Evolutionary conservation across 2,329 filamentous ascomycete genomes (phyloP).

Genomic region (Zymoseptoria tritici): DNA sequence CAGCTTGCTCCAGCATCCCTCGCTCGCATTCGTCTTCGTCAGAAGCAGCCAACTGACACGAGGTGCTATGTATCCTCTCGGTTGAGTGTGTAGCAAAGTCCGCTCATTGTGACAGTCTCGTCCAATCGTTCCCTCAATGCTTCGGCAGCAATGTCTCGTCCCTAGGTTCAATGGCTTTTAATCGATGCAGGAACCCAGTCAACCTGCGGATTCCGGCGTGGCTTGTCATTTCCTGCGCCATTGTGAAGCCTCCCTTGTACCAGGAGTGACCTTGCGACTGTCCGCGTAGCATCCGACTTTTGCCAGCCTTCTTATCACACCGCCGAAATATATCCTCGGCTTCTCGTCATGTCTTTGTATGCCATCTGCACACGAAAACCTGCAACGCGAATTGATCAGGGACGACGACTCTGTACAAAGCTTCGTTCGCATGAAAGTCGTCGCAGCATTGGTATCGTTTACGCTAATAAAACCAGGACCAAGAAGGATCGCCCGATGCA

Average conservation of each 20-base stretch:
- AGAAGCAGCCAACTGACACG: not conserved
- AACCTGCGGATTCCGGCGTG: not conserved
- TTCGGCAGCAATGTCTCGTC: not conserved
- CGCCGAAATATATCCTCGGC: too few relatives aligned
- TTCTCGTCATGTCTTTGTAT: too few relatives aligned
- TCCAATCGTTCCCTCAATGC: not conserved
- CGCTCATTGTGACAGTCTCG: not conserved
- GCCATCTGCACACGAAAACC: not conserved
- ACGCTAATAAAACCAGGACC: not conserved
- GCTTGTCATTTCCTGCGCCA: not conserved
- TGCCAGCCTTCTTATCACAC: not conserved
- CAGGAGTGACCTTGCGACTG: not conserved
- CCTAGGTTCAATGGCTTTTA: not conserved
- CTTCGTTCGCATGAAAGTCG: not conserved
- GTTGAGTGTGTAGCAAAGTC: not conserved
- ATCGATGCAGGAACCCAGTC: not conserved
- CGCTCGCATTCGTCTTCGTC: not conserved
- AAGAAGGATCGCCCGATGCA: not conserved
- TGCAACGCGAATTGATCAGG: not conserved
- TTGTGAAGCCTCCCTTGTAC: not conserved
- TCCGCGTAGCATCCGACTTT: not conserved
- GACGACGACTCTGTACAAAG: not conserved
- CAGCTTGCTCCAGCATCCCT: not conserved
- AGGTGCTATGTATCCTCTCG: not conserved
- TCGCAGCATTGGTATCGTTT: not conserved